Percentiles rank a stretch among this genome's conserved stretches.
Evolutionary conservation across 352 stramenopile species (phyloP).

Genomic region (Phytophthora foliorum): DNA sequence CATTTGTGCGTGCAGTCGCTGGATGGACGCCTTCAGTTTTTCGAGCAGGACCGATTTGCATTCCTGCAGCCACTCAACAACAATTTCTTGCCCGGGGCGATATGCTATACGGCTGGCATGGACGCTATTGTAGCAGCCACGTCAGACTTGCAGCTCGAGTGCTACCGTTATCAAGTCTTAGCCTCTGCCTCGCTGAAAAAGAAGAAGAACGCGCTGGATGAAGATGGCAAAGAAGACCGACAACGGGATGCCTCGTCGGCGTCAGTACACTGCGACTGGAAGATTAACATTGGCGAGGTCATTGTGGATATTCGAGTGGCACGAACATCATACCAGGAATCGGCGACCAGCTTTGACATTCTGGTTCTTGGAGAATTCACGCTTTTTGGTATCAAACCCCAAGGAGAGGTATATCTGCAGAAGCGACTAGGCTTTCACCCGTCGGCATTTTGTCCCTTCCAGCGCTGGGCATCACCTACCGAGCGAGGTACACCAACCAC

Average conservation of each 20-base stretch:
- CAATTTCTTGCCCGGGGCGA: conserved; percentile 79
- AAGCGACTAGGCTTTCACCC: conserved; percentile 83
- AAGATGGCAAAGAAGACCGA: conserved; percentile 46
- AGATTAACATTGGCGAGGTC: conserved; percentile 69
- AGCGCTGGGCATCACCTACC: conserved; percentile 27
- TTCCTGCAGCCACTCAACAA: conserved; percentile 89
- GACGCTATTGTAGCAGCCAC: conserved; percentile 87
- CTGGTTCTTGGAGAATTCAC: conserved; percentile 86
- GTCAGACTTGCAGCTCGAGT: conserved; percentile 87
- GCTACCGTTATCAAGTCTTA: conserved; percentile 90
- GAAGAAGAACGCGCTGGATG: conserved; percentile 54
- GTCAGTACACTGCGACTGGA: conserved; percentile 72
- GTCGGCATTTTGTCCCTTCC: conserved; percentile 69
- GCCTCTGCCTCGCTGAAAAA: conserved; percentile 79
- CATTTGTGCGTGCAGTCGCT: conserved; percentile 93
- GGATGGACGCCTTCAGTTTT: conserved; percentile 92
- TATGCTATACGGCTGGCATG: conserved; percentile 85
- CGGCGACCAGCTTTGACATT: conserved; percentile 76
- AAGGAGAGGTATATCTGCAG: conserved; percentile 83
- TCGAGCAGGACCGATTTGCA: conserved; percentile 91
- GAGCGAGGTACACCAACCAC: conserved; percentile 21
- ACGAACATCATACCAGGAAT: conserved; percentile 59
- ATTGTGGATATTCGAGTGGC: conserved; percentile 72
- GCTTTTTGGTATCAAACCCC: conserved; percentile 80
- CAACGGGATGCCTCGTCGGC: conserved; percentile 27